A percentile compares a stretch with the other conserved stretches of the same genome.
phyloP scores from a whole-genome alignment of 805 yeast genomes.

The Hanseniaspora jakobsenii region DNA sequence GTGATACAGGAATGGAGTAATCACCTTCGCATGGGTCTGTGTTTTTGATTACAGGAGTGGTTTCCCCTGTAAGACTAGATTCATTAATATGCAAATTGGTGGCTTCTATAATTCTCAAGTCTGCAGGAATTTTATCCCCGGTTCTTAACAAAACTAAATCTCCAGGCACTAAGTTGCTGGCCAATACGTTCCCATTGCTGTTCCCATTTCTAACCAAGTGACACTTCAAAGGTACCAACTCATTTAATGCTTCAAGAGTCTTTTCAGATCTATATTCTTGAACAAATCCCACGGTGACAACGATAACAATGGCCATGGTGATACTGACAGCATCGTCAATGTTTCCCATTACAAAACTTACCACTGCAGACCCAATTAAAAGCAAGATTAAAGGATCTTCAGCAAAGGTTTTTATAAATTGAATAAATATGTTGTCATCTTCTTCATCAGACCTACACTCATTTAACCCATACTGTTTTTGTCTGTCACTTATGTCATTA shows the following conservation, averaged over 20 bases:
- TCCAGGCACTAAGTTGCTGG: constrained; percentile 86
- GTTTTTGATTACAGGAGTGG: constrained; percentile 66
- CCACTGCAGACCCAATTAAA: constrained; percentile 76
- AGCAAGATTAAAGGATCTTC: constrained; percentile 84
- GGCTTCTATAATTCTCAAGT: constrained; percentile 65
- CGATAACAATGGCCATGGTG: constrained; percentile 81
- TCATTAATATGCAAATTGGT: constrained; percentile 81
- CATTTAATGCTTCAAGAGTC: constrained; percentile 82
- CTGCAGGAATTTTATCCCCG: constrained; percentile 97
- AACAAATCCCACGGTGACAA: constrained; percentile 91
- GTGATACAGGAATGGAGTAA: constrained; percentile 44
- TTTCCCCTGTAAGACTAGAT: constrained; percentile 91
- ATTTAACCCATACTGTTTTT: constrained; percentile 67
- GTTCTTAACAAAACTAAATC: constrained; percentile 79
- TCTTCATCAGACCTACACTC: constrained; percentile 73
- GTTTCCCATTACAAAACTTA: constrained; percentile 89
- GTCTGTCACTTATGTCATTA: constrained; percentile 61
- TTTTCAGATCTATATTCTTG: constrained; percentile 95
- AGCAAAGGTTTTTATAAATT: constrained; percentile 68
- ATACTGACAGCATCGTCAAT: constrained; percentile 91
- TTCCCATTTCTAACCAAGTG: constrained; percentile 75
- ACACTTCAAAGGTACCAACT: constrained; percentile 93
- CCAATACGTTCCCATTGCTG: constrained; percentile 61
- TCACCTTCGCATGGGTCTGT: constrained; percentile 33
- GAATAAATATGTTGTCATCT: constrained; percentile 37